Evolutionary conservation across 805 yeast genomes (phyloP).

Genomic region (Monosporozyma unispora): DNA sequence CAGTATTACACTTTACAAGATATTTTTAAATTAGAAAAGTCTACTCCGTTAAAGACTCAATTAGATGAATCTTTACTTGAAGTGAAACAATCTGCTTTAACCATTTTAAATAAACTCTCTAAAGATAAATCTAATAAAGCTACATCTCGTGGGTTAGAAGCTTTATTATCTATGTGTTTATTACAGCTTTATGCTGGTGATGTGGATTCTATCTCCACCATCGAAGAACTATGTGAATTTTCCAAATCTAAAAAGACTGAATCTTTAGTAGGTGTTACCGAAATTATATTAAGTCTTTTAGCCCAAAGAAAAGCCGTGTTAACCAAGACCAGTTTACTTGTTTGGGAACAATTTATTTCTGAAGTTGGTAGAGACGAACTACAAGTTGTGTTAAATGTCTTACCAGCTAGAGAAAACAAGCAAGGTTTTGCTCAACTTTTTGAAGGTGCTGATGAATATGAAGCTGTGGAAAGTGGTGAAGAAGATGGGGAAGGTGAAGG

Average conservation of each 20-base stretch:
- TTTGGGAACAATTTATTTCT: slow-evolving; percentile 49
- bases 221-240: slow-evolving; percentile 52
- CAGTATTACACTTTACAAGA: slow-evolving; percentile 43
- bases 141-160: slow-evolving; percentile 47
- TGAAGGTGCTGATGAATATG: slow-evolving; percentile 48
- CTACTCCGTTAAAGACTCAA: slow-evolving; percentile 25
- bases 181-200: slow-evolving; percentile 72
- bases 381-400: slow-evolving; percentile 43
- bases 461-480: slow-evolving; percentile 37
- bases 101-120: slow-evolving; percentile 37
- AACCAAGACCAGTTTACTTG: slow-evolving; percentile 46
- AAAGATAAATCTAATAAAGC: slow-evolving; percentile 23
- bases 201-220: slow-evolving; percentile 62
- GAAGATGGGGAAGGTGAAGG: slow-evolving; percentile 31
- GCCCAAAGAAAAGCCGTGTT: slow-evolving; percentile 50
- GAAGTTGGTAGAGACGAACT: slow-evolving; percentile 39
- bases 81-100: slow-evolving; percentile 42
- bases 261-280: slow-evolving; percentile 45
- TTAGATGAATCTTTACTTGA: slow-evolving; percentile 52
- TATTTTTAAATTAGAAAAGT: slow-evolving; percentile 23
- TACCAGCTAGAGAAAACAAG: slow-evolving; percentile 63
- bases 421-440: slow-evolving; percentile 73
- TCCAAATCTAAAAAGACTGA: slow-evolving; percentile 29
- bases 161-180: slow-evolving; percentile 66
- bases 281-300: slow-evolving; percentile 47